phyloP scores from a whole-genome alignment of 1,284 basidiomycete genomes.

The Somion occarium region DNA sequence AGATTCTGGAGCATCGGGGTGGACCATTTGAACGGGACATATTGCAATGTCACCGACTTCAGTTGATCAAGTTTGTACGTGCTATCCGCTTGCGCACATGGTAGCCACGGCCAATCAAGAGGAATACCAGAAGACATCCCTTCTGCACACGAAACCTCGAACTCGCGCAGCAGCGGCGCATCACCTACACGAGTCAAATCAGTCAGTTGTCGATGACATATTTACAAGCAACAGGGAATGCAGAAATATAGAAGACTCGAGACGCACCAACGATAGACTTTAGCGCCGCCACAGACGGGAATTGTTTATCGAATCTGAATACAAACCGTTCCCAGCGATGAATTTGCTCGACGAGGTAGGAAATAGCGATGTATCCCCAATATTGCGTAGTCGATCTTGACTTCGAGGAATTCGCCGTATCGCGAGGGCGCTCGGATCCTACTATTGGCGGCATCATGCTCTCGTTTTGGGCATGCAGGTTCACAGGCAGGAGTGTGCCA shows the following conservation, averaged over 20 bases:
- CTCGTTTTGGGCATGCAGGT: constrained; percentile 5
- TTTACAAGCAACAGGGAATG: background rate
- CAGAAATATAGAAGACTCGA: background rate
- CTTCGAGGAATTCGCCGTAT: constrained; percentile 8
- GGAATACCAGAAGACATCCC: constrained; percentile 39
- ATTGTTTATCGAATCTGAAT: constrained; percentile 70
- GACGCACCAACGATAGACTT: constrained; percentile 61
- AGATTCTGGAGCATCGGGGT: constrained; percentile 62
- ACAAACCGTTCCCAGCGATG: constrained; percentile 75
- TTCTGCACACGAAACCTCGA: constrained; percentile 70
- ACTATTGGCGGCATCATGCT: background rate
- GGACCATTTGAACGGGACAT: constrained; percentile 72
- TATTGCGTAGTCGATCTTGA: constrained; percentile 45
- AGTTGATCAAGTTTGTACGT: constrained; percentile 41
- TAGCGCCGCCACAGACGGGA: constrained; percentile 63
- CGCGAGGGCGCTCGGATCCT: constrained; percentile 1
- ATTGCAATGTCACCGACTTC: constrained; percentile 53
- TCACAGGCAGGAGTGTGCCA: background rate
- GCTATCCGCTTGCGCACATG: constrained; percentile 38
- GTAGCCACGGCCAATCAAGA: constrained; percentile 70
- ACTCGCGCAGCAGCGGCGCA: constrained; percentile 67
- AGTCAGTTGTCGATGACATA: background rate
- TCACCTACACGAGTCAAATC: constrained; percentile 38
- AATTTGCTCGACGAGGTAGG: constrained; percentile 72
- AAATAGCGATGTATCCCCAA: constrained; percentile 78